These are phyloP conservation scores for Corniculantispora saksenae DNA, from an alignment of 2,329 filamentous ascomycete genomes.

Conservation along the genomic window DNA sequence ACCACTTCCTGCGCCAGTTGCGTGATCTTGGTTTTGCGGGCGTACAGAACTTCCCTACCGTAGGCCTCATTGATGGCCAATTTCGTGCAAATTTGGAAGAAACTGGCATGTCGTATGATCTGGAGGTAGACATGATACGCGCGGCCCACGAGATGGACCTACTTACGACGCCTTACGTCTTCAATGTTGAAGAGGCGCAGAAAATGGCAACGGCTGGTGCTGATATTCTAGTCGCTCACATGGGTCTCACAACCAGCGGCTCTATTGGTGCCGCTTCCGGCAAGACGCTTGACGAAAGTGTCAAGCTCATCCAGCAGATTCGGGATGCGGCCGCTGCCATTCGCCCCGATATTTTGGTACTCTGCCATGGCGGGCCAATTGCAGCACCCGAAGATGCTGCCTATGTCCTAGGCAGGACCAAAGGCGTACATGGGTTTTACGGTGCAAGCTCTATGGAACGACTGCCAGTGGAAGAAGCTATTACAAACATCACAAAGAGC, in stretches of 20 bases:
- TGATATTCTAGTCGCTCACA: slow-evolving; percentile 68
- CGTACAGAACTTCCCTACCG: slow-evolving; percentile 73
- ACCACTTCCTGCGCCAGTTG: slow-evolving; percentile 60
- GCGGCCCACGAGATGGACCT: slow-evolving; percentile 60
- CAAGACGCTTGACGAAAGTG: slow-evolving; percentile 64
- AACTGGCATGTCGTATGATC: slow-evolving; percentile 68
- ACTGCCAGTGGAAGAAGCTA: slow-evolving; percentile 66
- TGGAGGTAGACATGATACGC: slow-evolving; percentile 67
- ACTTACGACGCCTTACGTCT: slow-evolving; percentile 71
- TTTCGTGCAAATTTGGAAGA: slow-evolving; percentile 70
- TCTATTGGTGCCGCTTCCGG: slow-evolving; percentile 64
- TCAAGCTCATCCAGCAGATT: slow-evolving; percentile 62
- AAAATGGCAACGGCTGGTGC: slow-evolving; percentile 66
- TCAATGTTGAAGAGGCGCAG: slow-evolving; percentile 60
- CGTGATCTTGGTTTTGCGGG: slow-evolving; percentile 66
- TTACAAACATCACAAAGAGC: slow-evolving; percentile 46
- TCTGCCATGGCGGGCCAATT: slow-evolving; percentile 73
- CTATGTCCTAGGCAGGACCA: slow-evolving; percentile 61
- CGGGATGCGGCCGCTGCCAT: slow-evolving; percentile 58
- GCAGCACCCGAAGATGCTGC: slow-evolving; percentile 63
- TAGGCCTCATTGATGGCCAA: slow-evolving; percentile 68
- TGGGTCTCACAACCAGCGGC: slow-evolving; percentile 66
- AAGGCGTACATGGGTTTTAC: slow-evolving; percentile 70
- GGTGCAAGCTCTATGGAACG: slow-evolving; percentile 71
- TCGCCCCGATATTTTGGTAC: slow-evolving; percentile 60